Percentiles rank a stretch among this genome's conserved stretches.
These are phyloP conservation scores for Nyctanthes arbortristis DNA, from an alignment of 257 asterid species.

Conservation along the genomic window DNA sequence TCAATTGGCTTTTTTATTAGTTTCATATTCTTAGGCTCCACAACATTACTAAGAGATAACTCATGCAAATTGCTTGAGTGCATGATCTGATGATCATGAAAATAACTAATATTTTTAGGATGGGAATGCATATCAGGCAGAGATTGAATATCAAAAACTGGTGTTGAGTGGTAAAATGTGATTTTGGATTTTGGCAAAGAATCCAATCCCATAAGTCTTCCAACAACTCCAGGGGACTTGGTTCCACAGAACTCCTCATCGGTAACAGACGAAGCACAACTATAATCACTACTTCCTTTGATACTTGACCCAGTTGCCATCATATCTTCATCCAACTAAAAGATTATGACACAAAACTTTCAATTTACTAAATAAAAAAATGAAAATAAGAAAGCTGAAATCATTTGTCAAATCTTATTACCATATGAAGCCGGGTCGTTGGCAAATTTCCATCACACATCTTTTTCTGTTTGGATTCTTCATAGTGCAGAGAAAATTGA, in stretches of 20 bases:
- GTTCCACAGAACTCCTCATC: constrained; percentile 66
- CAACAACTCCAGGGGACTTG: constrained; percentile 78
- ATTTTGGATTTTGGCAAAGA: constrained; percentile 62
- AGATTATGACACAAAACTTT: background rate
- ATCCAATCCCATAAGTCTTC: constrained; percentile 97
- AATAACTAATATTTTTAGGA: constrained; percentile 26
- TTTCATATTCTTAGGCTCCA: background rate
- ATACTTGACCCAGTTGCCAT: constrained; percentile 47
- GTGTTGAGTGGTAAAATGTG: constrained; percentile 53
- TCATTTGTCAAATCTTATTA: constrained; percentile 24
- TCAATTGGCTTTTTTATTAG: constrained; percentile 49
- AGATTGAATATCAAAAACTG: constrained; percentile 57
- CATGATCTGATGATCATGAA: constrained; percentile 41
- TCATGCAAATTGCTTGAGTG: constrained; percentile 33
- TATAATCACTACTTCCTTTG: constrained; percentile 68
- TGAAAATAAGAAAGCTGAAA: background rate
- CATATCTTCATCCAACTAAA: constrained; percentile 71
- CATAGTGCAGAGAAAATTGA: constrained; percentile 26
- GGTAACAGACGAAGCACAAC: constrained; percentile 73
- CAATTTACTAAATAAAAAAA: constrained; percentile 4
- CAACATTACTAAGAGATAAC: background rate
- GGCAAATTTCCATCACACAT: constrained; percentile 67
- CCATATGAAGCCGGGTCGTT: constrained; percentile 56
- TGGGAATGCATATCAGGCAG: constrained; percentile 41
- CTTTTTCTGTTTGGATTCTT: constrained; percentile 89